These are phyloP conservation scores for Erodium chrysanthum DNA, from an alignment of 441 rosid species.

Conservation along the genomic window DNA sequence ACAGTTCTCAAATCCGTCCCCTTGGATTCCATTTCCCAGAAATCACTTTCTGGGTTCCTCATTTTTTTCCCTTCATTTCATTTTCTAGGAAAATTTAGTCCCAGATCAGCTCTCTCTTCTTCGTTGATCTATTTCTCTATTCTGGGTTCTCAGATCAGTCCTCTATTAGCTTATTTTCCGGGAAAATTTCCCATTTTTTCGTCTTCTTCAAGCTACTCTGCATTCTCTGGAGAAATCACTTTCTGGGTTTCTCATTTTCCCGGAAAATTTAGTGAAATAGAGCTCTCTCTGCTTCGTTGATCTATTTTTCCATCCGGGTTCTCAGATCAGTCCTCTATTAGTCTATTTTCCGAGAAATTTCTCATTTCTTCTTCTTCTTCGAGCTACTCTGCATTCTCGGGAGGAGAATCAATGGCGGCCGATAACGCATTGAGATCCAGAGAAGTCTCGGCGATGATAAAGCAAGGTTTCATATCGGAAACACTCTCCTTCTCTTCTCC, in stretches of 20 bases:
- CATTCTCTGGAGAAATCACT: too few species aligned
- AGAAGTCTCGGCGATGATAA: slow-evolving; percentile 82
- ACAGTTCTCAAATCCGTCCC: too few species aligned
- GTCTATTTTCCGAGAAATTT: too few species aligned
- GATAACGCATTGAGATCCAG: slow-evolving; percentile 29
- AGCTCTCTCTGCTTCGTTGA: neutral
- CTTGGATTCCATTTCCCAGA: too few species aligned
- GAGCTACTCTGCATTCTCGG: too few species aligned
- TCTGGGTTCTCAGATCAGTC: neutral
- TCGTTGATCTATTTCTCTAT: neutral
- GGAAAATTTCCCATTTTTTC: too few species aligned
- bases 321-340: neutral
- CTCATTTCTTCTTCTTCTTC: too few species aligned
- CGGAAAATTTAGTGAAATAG: neutral
- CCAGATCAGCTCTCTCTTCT: neutral
- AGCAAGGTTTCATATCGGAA: slow-evolving; percentile 80
- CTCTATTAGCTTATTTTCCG: too few species aligned
- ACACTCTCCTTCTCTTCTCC: slow-evolving; percentile 55
- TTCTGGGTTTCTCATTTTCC: too few species aligned
- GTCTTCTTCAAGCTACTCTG: too few species aligned
- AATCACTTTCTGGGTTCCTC: too few species aligned
- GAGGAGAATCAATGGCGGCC: slow-evolving; percentile 32
- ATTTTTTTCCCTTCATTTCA: too few species aligned
- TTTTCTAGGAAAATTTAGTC: neutral
- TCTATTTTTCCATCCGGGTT: neutral